Conservation (phyloP, 2,329 filamentous ascomycete genomes). For the Zymoseptoria brevis region DNA sequence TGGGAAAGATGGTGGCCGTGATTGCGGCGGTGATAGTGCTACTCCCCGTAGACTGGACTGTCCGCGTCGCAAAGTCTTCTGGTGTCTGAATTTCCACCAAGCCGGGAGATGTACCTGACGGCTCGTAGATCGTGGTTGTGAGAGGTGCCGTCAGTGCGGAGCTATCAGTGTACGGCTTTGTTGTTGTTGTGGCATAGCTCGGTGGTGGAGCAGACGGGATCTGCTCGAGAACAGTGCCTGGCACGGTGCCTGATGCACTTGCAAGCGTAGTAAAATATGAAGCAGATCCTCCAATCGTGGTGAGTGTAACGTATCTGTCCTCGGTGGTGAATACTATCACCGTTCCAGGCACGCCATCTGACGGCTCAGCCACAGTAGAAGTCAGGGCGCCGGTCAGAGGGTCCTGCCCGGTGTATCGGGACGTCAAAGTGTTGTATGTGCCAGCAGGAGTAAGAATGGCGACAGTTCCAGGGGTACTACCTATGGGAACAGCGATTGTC, state of each 20-base stretch:
- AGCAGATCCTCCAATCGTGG: no score
- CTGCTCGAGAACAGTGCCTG: background rate
- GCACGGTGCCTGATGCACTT: background rate
- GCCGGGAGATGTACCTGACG: slow-evolving; percentile 5
- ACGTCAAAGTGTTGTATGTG: background rate
- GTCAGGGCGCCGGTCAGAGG: background rate
- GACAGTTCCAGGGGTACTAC: no score
- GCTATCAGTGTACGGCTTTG: background rate
- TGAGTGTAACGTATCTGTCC: no score
- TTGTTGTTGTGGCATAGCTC: background rate
- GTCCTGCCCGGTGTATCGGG: background rate
- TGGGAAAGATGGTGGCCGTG: background rate
- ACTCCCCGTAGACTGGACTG: background rate
- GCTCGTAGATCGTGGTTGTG: background rate
- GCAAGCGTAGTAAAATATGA: no score
- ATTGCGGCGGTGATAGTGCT: background rate
- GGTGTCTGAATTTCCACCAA: background rate
- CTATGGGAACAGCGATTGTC: no score
- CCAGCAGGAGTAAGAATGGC: background rate
- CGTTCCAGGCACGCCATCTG: background rate
- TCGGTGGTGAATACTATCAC: background rate
- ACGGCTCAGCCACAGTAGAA: background rate
- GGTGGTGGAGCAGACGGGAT: background rate
- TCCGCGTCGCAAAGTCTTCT: slow-evolving; percentile 4
- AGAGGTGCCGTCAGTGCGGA: background rate